These are phyloP conservation scores for Yamadazyma pseudoaaseri DNA, from an alignment of 1,139 yeast genomes.

Conservation along the genomic window DNA sequence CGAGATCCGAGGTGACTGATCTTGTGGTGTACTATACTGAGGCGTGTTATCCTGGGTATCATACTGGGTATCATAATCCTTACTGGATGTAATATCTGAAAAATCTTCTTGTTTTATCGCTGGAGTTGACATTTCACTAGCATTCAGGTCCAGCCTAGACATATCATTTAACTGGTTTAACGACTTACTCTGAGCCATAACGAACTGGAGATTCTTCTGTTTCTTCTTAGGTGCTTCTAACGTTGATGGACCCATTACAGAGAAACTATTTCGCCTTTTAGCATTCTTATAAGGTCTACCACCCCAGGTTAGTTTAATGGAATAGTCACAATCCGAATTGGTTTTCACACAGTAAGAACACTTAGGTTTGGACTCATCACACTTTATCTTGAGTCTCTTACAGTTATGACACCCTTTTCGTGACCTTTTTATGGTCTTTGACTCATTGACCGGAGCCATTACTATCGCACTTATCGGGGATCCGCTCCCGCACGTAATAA, in stretches of 20 bases:
- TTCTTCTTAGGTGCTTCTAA: not conserved
- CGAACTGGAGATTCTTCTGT: not conserved
- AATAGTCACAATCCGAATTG: conserved; percentile 57
- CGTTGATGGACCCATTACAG: not conserved
- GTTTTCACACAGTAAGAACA: conserved; percentile 60
- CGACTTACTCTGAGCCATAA: conserved; percentile 1
- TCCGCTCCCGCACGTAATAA: too few species aligned
- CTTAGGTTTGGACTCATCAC: conserved; percentile 67
- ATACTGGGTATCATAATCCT: not conserved
- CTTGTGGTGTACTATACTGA: not conserved
- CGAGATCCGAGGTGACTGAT: not conserved
- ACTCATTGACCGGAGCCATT: not conserved
- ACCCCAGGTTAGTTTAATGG: conserved; percentile 71
- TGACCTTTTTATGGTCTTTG: conserved; percentile 14
- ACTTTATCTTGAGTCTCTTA: conserved; percentile 66
- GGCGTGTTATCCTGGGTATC: not conserved
- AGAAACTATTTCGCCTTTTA: conserved; percentile 28
- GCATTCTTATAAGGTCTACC: conserved; percentile 61
- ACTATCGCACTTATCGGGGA: not conserved
- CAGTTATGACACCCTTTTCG: conserved; percentile 67
- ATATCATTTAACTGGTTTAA: not conserved
- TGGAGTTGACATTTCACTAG: not conserved
- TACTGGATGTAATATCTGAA: not conserved
- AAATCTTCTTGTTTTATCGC: not conserved
- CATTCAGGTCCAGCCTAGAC: conserved; percentile 5